Conservation (phyloP, 2,329 filamentous ascomycete species). For the Eurotiales sp. region DNA sequence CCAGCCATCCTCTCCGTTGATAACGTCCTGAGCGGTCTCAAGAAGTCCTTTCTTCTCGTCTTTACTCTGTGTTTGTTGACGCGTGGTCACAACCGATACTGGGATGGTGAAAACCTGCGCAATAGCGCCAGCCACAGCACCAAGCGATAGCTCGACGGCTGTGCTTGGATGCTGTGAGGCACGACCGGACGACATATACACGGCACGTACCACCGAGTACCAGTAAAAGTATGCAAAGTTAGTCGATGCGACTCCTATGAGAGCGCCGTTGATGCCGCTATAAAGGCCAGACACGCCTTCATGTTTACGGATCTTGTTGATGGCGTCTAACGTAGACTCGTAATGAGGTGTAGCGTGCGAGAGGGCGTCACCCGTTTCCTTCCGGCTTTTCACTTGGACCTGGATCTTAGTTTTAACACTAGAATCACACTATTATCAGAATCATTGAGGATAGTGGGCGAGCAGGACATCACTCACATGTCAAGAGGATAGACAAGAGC, state of each 20-base stretch:
- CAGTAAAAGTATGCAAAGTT: constrained; percentile 99
- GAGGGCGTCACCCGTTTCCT: constrained; percentile 41
- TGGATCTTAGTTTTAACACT: constrained; percentile 96
- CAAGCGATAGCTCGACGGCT: constrained; percentile 74
- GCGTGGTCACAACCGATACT: constrained; percentile 89
- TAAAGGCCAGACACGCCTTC: constrained; percentile 85
- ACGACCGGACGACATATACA: constrained; percentile 65
- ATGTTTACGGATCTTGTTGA: constrained; percentile 73
- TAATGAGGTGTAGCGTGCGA: constrained; percentile 65
- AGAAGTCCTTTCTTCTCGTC: constrained; percentile 79
- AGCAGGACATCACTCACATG: constrained; percentile 61
- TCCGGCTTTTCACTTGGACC: constrained; percentile 75
- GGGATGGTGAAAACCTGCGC: constrained; percentile 97
- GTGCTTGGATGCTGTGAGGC: constrained; percentile 67
- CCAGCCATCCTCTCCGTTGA: constrained; percentile 85
- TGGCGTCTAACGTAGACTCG: constrained; percentile 79
- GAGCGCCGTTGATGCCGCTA: constrained; percentile 77
- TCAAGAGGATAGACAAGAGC: constrained; percentile 93
- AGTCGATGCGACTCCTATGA: constrained; percentile 90
- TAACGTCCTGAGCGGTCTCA: constrained; percentile 82
- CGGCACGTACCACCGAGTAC: constrained; percentile 81
- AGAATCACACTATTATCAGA: constrained; percentile 19
- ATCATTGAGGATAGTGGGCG: not conserved
- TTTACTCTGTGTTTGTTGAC: constrained; percentile 89
- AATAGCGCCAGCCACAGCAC: constrained; percentile 81